Percentiles rank a stretch among this genome's conserved stretches.
Conservation (phyloP, 345 rosid species). For the Lepidium africanum region DNA sequence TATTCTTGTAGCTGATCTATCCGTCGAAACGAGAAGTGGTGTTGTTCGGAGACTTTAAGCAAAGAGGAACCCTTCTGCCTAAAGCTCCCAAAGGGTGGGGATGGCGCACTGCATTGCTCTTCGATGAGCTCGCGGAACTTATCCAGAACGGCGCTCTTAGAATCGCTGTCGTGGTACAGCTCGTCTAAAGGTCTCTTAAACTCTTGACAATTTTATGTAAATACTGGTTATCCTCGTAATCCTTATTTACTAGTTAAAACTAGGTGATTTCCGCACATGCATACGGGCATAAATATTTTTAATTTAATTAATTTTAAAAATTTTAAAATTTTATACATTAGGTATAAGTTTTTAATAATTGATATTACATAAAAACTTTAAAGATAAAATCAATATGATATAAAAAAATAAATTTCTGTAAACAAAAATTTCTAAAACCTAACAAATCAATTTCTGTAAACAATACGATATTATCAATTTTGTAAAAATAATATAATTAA, state of each 20-base stretch:
- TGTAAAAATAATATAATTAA: too few relatives aligned
- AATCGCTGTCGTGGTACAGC: slow-evolving; percentile 84
- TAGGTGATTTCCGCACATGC: too few relatives aligned
- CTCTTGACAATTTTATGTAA: background rate
- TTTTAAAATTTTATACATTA: too few relatives aligned
- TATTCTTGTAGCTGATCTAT: slow-evolving; percentile 56
- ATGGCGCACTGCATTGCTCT: slow-evolving; percentile 82
- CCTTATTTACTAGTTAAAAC: background rate
- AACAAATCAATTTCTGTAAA: too few relatives aligned
- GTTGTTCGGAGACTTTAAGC: slow-evolving; percentile 86
- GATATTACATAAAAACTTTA: too few relatives aligned
- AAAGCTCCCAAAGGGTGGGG: slow-evolving; percentile 99
- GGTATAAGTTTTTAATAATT: too few relatives aligned
- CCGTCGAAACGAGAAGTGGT: slow-evolving; percentile 94
- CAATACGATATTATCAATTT: too few relatives aligned
- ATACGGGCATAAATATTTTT: too few relatives aligned
- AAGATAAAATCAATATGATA: too few relatives aligned
- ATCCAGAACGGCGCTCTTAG: slow-evolving; percentile 78
- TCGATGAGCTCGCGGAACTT: slow-evolving; percentile 86
- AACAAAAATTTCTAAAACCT: too few relatives aligned
- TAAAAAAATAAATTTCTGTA: too few relatives aligned
- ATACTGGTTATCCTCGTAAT: background rate
- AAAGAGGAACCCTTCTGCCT: slow-evolving; percentile 79
- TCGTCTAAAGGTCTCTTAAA: slow-evolving; percentile 39
- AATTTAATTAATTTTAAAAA: too few relatives aligned